These are phyloP conservation scores for Alternaria metachromatica DNA, from an alignment of 2,329 filamentous ascomycete genomes.

Conservation along the genomic window DNA sequence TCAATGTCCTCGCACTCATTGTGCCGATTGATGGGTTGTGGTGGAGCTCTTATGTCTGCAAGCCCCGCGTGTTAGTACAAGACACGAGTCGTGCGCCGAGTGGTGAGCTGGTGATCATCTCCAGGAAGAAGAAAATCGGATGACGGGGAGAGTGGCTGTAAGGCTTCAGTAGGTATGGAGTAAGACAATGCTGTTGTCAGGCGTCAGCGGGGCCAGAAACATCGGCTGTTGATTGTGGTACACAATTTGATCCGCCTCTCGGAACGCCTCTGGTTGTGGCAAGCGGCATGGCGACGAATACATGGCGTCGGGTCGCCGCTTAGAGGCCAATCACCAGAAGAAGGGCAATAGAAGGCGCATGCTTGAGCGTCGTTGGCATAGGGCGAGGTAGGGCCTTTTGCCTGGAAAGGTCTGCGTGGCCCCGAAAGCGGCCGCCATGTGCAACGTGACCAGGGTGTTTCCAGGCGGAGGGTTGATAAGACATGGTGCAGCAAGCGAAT, in stretches of 20 bases:
- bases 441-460: constrained; percentile 35
- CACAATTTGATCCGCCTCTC: constrained; percentile 33
- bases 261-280: constrained; percentile 32
- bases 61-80: constrained; percentile 19
- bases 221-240: constrained; percentile 38
- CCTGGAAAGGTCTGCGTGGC: constrained; percentile 32
- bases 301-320: constrained; percentile 37
- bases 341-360: constrained; percentile 24
- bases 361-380: constrained; percentile 28
- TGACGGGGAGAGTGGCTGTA: constrained; percentile 1
- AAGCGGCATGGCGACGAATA: constrained; percentile 44
- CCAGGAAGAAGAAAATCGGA: constrained; percentile 17
- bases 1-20: constrained; percentile 49
- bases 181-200: constrained; percentile 34
- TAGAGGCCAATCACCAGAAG: constrained; percentile 35
- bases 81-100: constrained; percentile 25
- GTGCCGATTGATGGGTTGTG: constrained; percentile 13
- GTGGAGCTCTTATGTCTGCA: constrained; percentile 14
- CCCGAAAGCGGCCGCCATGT: constrained; percentile 40
- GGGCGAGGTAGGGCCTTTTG: constrained; percentile 29
- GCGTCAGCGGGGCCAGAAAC: constrained; percentile 42
- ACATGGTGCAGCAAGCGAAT: constrained; percentile 26
- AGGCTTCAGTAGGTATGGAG: constrained; percentile 24
- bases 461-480: constrained; percentile 41
- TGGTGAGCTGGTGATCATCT: constrained; percentile 35